phyloP scores from a whole-genome alignment of 306 rosid genomes.

The Carpinus viminea region DNA sequence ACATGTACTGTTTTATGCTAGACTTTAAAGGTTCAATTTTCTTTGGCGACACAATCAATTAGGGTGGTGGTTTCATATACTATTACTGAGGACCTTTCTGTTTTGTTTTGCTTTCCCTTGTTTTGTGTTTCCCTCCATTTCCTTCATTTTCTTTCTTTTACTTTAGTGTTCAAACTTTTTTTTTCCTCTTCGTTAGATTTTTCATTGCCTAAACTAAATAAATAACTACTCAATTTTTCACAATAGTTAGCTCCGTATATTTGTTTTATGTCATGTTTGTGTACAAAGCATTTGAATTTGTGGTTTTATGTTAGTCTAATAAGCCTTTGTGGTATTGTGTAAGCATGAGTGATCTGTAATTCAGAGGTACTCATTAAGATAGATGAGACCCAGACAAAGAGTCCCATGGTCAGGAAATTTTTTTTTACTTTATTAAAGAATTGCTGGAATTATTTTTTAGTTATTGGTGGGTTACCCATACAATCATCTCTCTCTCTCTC shows the following conservation, averaged over 20 bases:
- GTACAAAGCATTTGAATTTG: neutral
- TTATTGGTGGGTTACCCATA: no score
- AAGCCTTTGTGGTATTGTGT: no score
- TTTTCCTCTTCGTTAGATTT: neutral
- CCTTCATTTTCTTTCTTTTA: neutral
- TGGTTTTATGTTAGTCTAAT: neutral
- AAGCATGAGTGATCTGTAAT: no score
- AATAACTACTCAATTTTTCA: neutral
- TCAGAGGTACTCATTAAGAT: no score
- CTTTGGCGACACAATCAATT: neutral
- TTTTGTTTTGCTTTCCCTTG: neutral
- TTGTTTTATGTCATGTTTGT: neutral
- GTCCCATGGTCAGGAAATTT: no score
- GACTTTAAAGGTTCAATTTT: neutral
- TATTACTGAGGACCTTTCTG: neutral
- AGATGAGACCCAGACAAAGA: no score
- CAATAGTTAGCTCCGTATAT: neutral
- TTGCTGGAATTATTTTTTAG: no score
- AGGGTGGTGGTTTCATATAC: neutral
- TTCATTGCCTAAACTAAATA: neutral
- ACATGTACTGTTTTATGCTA: neutral
- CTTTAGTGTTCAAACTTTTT: no score
- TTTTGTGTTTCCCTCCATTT: neutral
- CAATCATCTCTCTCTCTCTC: no score
- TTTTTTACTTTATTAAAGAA: no score